Evolutionary conservation across 495 filamentous ascomycete species (phyloP).

Genomic region (Tuber borchii): DNA sequence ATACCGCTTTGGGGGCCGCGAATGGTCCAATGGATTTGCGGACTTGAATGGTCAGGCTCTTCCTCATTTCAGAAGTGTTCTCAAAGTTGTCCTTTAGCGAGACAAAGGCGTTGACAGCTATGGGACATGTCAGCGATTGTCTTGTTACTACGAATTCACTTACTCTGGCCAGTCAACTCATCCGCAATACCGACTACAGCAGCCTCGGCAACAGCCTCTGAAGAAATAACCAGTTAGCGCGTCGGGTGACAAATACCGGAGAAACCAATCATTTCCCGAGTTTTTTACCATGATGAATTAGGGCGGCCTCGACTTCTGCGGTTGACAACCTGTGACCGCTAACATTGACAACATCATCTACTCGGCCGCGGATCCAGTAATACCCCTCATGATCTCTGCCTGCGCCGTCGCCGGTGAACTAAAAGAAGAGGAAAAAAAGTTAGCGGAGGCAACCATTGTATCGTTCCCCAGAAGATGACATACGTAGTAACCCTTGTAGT

Average conservation of each 20-base stretch:
- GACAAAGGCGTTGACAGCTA: constrained; percentile 87
- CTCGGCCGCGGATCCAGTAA: constrained; percentile 99
- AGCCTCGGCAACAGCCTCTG: constrained; percentile 76
- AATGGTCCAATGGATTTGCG: constrained; percentile 96
- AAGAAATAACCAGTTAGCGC: not conserved
- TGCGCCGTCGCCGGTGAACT: constrained; percentile 98
- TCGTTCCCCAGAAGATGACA: constrained; percentile 42
- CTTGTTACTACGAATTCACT: not conserved
- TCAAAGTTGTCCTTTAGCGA: constrained; percentile 82
- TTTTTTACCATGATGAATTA: constrained; percentile 75
- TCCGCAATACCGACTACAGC: constrained; percentile 91
- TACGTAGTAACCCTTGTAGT: constrained; percentile 97
- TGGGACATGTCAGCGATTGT: not conserved
- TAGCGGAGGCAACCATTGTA: constrained; percentile 35
- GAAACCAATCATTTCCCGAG: not conserved
- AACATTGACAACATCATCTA: constrained; percentile 98
- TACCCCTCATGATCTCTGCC: constrained; percentile 97
- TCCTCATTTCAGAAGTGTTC: constrained; percentile 70
- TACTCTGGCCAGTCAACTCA: constrained; percentile 81
- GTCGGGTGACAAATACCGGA: not conserved
- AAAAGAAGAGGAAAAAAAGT: constrained; percentile 26
- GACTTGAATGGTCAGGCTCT: constrained; percentile 89
- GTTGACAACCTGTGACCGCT: constrained; percentile 93
- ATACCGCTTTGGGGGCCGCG: constrained; percentile 89
- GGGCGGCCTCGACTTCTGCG: constrained; percentile 93